Evolutionary conservation across 2,329 filamentous ascomycete species (phyloP), one percentile per base, ranked within the genome.

Genomic region (Torrubiellomyces zombiae): DNA sequence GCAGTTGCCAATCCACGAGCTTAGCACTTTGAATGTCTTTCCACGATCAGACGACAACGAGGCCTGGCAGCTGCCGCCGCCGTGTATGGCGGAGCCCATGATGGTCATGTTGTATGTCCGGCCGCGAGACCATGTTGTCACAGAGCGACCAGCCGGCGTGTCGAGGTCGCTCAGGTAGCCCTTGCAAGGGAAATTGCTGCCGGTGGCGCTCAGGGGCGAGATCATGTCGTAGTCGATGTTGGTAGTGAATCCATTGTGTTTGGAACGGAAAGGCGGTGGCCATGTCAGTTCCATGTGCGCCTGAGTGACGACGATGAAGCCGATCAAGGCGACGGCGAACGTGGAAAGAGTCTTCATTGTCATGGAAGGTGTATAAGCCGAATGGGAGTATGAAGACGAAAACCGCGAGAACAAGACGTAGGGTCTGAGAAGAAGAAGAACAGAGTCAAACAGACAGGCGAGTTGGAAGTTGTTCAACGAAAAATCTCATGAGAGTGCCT

Each of bases 121-220:
- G 17, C 79, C 79, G 5, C 72, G 63, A 4, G 52, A 44, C 47
- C 75, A 85, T 14, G 58, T 67, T 18, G 64, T 67, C 12, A 70
- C 64, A 4, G 67, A 48, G 11, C 54, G 47, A 34, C 68, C 67
- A 23, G 51, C 48, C 7, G 48, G 25, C 16, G 58, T 59, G 38
- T 60, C 62, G 17, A 67, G 37, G 21, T 62, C 50, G 24, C 42
- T 47, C 24, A 63, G 55, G 44, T 58, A 58, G 35, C 74, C 72
- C 56, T 83, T 83, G 65, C 80, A 89, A 5, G 79, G 75, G 47
- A 69, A 89, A 50, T 83, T 64, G 30, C 59, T 57, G 14, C 75
- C 74, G 31, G 59, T 55, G 12, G 56, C 42, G 3, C 51, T 43
- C 23, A 89, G 60, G 3, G 80, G 80, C 10, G 61, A 59, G 18